Evolutionary conservation across 2,329 filamentous ascomycete genomes (phyloP).

Genomic region (Venturia effusa): DNA sequence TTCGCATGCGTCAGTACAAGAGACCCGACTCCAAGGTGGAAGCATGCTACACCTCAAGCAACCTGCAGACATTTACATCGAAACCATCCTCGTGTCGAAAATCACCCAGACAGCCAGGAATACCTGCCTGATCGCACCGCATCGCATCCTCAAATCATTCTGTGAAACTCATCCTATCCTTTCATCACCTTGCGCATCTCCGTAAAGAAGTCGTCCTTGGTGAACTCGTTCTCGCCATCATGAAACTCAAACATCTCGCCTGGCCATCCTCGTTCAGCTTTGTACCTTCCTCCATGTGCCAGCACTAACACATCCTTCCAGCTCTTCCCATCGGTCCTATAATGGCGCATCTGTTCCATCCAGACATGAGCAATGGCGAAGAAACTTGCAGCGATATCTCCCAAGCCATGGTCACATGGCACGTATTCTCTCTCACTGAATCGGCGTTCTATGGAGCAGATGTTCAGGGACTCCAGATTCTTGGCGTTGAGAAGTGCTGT

Average conservation of each 20-base stretch:
- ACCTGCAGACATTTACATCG: background rate
- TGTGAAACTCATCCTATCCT: background rate
- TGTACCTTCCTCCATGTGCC: background rate
- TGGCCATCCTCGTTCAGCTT: background rate
- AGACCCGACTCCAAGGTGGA: background rate
- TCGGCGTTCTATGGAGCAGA: background rate
- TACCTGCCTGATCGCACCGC: background rate
- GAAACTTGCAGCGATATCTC: background rate
- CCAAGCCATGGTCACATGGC: background rate
- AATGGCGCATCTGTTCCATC: background rate
- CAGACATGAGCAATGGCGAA: background rate
- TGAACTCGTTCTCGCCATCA: background rate
- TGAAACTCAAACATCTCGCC: background rate
- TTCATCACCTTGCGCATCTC: background rate
- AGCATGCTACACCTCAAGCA: no score
- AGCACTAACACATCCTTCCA: background rate
- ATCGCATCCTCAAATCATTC: background rate
- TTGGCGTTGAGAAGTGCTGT: background rate
- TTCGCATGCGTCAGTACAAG: background rate
- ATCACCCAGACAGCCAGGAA: no score
- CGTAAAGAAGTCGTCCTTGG: background rate
- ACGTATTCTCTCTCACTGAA: background rate
- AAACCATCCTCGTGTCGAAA: background rate
- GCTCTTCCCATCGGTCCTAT: background rate
- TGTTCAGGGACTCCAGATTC: background rate